Conservation (phyloP, 1,139 yeast species). For the Pichia kudriavzevii region DNA sequence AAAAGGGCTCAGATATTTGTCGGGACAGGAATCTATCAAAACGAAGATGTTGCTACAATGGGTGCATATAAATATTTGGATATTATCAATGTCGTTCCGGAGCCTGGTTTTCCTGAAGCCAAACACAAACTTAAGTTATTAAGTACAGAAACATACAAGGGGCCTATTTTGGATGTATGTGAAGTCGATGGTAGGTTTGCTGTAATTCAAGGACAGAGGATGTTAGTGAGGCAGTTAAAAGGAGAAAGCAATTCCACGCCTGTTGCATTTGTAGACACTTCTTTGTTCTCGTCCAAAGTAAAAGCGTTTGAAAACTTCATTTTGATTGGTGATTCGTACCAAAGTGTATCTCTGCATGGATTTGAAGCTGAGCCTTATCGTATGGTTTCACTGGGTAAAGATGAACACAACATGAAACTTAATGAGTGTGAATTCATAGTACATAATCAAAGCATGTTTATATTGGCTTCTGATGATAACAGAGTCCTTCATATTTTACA, state of each 20-base stretch:
- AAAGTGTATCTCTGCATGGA: constrained; percentile 78
- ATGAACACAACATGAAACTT: constrained; percentile 55
- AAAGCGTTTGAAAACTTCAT: constrained; percentile 78
- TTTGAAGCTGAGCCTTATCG: constrained; percentile 94
- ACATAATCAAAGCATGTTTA: constrained; percentile 58
- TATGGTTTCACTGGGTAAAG: constrained; percentile 73
- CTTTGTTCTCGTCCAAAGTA: constrained; percentile 70
- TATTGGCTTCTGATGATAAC: constrained; percentile 65
- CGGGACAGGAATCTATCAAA: constrained; percentile 71
- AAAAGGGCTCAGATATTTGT: constrained; percentile 38
- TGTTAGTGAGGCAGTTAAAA: constrained; percentile 72
- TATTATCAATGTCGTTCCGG: constrained; percentile 80
- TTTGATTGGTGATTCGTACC: constrained; percentile 71
- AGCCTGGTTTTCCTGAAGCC: constrained; percentile 81
- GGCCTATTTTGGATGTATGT: constrained; percentile 74
- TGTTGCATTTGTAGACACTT: constrained; percentile 85
- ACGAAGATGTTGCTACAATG: constrained; percentile 76
- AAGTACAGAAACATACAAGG: constrained; percentile 72
- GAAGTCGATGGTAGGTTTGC: constrained; percentile 81
- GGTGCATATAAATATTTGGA: constrained; percentile 76
- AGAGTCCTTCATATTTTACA: constrained; percentile 68
- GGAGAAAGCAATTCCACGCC: constrained; percentile 71
- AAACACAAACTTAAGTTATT: constrained; percentile 70
- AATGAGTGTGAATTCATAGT: constrained; percentile 60
- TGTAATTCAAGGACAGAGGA: constrained; percentile 83